Percentiles rank a stretch among this genome's conserved stretches.
These are phyloP conservation scores for Populus deltoides DNA, from an alignment of 345 rosid genomes.

Conservation along the genomic window DNA sequence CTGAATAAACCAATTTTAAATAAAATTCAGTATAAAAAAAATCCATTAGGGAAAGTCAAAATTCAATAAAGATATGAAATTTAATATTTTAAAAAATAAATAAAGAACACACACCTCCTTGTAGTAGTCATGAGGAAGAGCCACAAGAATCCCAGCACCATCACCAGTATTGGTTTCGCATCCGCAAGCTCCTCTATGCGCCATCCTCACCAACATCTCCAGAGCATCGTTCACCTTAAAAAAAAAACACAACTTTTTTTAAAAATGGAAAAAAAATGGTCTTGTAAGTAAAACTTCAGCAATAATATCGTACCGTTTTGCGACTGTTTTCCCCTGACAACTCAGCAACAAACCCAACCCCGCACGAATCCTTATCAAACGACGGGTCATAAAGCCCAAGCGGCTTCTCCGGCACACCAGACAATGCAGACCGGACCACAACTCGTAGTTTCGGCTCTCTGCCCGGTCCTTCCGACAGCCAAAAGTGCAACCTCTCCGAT, in stretches of 20 bases:
- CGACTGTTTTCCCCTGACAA: conserved; percentile 84
- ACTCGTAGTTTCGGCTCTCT: conserved; percentile 63
- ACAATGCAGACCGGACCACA: conserved; percentile 66
- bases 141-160: conserved; percentile 96
- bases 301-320: conserved; percentile 52
- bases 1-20: conserved; percentile 29
- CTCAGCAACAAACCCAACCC: conserved; percentile 97
- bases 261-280: not conserved
- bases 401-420: conserved; percentile 89
- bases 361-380: conserved; percentile 94
- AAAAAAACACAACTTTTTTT: not conserved
- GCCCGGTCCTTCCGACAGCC: conserved; percentile 86
- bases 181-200: conserved; percentile 99
- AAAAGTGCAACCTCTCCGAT: conserved; percentile 55
- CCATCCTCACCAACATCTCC: conserved; percentile 93
- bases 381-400: conserved; percentile 93
- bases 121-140: conserved; percentile 78
- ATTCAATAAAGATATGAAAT: not conserved
- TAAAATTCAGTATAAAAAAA: not conserved
- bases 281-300: too few species aligned
- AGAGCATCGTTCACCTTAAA: conserved; percentile 78
- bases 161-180: conserved; percentile 98
- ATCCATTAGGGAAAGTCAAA: not conserved
- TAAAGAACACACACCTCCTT: conserved; percentile 42
- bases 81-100: not conserved